These are phyloP conservation scores for Trichoderma sp. DNA, from an alignment of 2,329 filamentous ascomycete genomes.

Conservation along the genomic window DNA sequence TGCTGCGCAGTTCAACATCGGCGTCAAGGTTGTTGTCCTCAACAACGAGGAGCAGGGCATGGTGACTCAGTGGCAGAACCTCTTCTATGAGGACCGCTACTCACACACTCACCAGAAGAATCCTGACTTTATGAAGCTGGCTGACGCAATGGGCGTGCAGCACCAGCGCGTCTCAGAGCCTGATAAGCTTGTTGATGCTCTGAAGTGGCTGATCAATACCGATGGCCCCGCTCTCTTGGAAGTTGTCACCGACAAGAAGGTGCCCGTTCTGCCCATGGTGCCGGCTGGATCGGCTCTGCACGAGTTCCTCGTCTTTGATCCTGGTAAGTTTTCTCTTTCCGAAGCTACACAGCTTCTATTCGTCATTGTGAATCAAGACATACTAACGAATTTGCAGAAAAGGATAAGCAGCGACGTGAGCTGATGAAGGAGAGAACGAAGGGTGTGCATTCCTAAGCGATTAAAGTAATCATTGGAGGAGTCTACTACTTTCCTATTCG, in stretches of 20 bases:
- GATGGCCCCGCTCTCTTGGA: conserved; percentile 93
- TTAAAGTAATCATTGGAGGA: neutral
- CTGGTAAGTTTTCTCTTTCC: conserved; percentile 29
- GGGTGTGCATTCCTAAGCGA: conserved; percentile 41
- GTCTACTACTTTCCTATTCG: neutral
- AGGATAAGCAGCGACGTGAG: conserved; percentile 65
- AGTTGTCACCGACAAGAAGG: conserved; percentile 86
- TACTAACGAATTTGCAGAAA: conserved; percentile 50
- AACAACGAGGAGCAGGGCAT: conserved; percentile 99
- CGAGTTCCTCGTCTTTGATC: conserved; percentile 67
- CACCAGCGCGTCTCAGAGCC: conserved; percentile 69
- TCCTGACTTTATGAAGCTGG: conserved; percentile 91
- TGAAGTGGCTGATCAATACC: conserved; percentile 84
- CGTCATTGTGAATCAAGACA: neutral
- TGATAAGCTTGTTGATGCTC: conserved; percentile 70
- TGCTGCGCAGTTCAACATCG: conserved; percentile 92
- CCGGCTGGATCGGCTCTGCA: conserved; percentile 82
- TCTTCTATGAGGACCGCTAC: conserved; percentile 94
- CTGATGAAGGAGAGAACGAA: conserved; percentile 63
- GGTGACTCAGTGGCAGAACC: conserved; percentile 97
- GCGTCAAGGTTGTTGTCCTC: conserved; percentile 87
- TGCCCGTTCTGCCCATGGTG: conserved; percentile 97
- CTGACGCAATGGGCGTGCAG: conserved; percentile 86
- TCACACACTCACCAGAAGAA: conserved; percentile 92
- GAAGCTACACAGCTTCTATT: neutral